phyloP scores from a whole-genome alignment of 2,329 filamentous ascomycete genomes.

The Atkinsonella texensis region DNA sequence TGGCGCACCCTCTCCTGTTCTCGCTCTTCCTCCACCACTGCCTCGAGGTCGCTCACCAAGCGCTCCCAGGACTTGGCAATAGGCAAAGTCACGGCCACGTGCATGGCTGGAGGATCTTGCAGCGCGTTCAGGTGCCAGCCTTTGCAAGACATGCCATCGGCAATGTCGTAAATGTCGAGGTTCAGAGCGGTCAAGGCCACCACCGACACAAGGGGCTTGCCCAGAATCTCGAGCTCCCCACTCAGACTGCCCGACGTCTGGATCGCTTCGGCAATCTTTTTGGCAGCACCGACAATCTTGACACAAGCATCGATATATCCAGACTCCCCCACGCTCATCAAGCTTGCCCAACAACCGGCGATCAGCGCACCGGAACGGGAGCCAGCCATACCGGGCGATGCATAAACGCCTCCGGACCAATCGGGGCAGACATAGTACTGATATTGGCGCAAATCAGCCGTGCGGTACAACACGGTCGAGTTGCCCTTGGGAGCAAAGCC shows the following conservation, averaged over 20 bases:
- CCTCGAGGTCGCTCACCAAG: slow-evolving; percentile 61
- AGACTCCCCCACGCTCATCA: slow-evolving; percentile 77
- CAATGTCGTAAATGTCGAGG: slow-evolving; percentile 90
- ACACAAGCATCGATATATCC: slow-evolving; percentile 83
- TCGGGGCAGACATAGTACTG: slow-evolving; percentile 95
- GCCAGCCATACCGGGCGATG: slow-evolving; percentile 81
- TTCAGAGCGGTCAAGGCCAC: slow-evolving; percentile 74
- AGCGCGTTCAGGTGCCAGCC: slow-evolving; percentile 96
- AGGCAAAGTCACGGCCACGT: slow-evolving; percentile 85
- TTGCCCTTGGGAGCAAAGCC: slow-evolving; percentile 98
- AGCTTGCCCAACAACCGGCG: slow-evolving; percentile 85
- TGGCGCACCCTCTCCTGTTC: slow-evolving; percentile 67
- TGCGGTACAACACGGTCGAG: slow-evolving; percentile 84
- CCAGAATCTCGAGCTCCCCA: slow-evolving; percentile 66
- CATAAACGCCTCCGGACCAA: slow-evolving; percentile 94
- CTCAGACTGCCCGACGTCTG: slow-evolving; percentile 55
- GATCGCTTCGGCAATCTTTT: slow-evolving; percentile 69
- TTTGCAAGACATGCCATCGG: slow-evolving; percentile 70
- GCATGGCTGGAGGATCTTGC: slow-evolving; percentile 82
- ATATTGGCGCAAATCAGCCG: slow-evolving; percentile 63
- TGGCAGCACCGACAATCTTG: slow-evolving; percentile 76
- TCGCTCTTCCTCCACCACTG: slow-evolving; percentile 57
- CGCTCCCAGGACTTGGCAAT: slow-evolving; percentile 71
- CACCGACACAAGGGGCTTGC: slow-evolving; percentile 78
- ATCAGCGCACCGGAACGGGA: slow-evolving; percentile 89